Evolutionary conservation across 805 yeast genomes (phyloP), one percentile per base, ranked within the genome.

Genomic region (Suhomyces canberraensis): DNA sequence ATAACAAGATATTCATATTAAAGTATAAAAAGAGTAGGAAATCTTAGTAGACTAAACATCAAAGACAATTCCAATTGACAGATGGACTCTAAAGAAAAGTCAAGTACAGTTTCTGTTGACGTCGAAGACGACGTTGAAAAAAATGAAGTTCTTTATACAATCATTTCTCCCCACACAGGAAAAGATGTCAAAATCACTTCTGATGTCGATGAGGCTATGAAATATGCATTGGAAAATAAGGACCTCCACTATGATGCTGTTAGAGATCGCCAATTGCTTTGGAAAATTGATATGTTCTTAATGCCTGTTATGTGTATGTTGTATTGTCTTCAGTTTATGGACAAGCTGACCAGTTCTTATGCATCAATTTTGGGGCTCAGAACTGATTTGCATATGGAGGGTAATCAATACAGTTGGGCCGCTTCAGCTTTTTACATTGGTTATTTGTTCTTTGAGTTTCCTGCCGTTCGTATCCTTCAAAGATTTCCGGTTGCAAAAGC

Each of bases 301-400:
- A 54, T 76, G 47, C 79, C 84, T 1, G 40, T 78, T 36, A 61
- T 79, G 57, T 69, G 73, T 43, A 39, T 69, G 17, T 48, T 75
- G 18, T 74, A 75, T 54, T 66, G 75, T 11, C 54, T 71, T 14
- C 84, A 78, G 54, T 75, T 66, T 44, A 74, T 80, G 79, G 87
- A 80, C 57, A 80, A 80, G 51, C 58, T 63, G 16, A 60, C 82
- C 3, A 69, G 64, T 32, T 62, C 76, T 16, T 71, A 68, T 30
- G 76, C 81, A 1, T 69, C 80, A 5, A 69, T 78, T 26, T 65
- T 72, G 71, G 81, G 78, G 31, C 57, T 73, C 32, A 57, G 62
- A 44, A 54, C 48, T 7, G 79, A 68, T 40, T 55, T 68, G 44
- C 59, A 60, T 40, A 75, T 76, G 76, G 44, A 46, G 37, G 75